Evolutionary conservation across 148 eudicot genomes (phyloP).

Genomic region (Silene conica): DNA sequence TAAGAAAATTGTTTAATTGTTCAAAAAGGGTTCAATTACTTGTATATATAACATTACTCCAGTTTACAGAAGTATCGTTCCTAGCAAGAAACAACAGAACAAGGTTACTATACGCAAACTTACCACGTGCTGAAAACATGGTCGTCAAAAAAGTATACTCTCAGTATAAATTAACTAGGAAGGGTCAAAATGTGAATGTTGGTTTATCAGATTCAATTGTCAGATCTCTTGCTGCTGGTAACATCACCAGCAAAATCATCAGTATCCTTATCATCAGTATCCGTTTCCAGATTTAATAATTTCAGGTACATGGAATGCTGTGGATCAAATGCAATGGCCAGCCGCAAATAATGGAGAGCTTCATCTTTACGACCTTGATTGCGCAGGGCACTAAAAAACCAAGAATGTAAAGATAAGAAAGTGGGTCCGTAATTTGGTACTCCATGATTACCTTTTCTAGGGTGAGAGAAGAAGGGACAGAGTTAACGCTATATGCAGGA

Average conservation of each 20-base stretch:
- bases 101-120: too few relatives aligned
- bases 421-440: not conserved
- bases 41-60: not conserved
- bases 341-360: conserved; percentile 48
- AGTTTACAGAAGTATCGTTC: not conserved
- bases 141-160: not conserved
- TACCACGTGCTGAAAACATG: not conserved
- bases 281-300: conserved; percentile 38
- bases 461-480: not conserved
- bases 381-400: conserved; percentile 45
- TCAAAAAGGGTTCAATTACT: not conserved
- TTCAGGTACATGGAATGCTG: conserved; percentile 35
- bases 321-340: conserved; percentile 51
- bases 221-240: conserved; percentile 60
- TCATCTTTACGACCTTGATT: conserved; percentile 59
- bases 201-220: conserved; percentile 31
- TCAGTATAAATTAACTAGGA: not conserved
- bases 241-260: conserved; percentile 53
- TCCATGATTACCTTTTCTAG: not conserved
- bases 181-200: conserved; percentile 12
- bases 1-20: too few relatives aligned
- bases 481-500: not conserved
- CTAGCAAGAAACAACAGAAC: too few relatives aligned
- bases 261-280: conserved; percentile 33
- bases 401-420: not conserved